phyloP scores from a whole-genome alignment of 1,284 basidiomycete genomes.

The Trichosporon sp. region DNA sequence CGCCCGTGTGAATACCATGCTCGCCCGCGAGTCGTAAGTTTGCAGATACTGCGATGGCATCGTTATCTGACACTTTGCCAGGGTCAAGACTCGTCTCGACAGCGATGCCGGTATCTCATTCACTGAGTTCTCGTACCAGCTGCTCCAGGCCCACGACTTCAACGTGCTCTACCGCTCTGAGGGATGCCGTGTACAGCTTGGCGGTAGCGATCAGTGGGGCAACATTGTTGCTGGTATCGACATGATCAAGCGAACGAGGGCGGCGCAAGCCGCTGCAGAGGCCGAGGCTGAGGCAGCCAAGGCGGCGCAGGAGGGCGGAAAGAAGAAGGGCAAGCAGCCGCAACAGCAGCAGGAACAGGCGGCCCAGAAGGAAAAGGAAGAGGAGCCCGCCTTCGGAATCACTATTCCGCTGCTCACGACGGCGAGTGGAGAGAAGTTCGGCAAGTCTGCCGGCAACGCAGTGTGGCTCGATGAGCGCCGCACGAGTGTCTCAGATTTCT shows the following conservation, averaged over 20 bases:
- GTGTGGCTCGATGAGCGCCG: slow-evolving; percentile 74
- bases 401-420: slow-evolving; percentile 94
- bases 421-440: slow-evolving; percentile 86
- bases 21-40: slow-evolving; percentile 77
- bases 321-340: slow-evolving; percentile 3
- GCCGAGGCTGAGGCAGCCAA: slow-evolving; percentile 15
- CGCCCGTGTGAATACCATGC: slow-evolving; percentile 81
- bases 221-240: slow-evolving; percentile 92
- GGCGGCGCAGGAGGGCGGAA: slow-evolving; percentile 18
- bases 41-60: not conserved
- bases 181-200: slow-evolving; percentile 80
- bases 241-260: slow-evolving; percentile 59
- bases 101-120: slow-evolving; percentile 76
- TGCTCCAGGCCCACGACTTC: slow-evolving; percentile 96
- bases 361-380: slow-evolving; percentile 11
- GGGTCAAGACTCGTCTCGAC: slow-evolving; percentile 73
- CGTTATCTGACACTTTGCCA: slow-evolving; percentile 46
- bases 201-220: slow-evolving; percentile 98
- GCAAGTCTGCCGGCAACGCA: slow-evolving; percentile 94
- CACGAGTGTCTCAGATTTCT: slow-evolving; percentile 83
- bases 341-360: slow-evolving; percentile 15
- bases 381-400: slow-evolving; percentile 67
- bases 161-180: slow-evolving; percentile 62
- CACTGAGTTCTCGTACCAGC: slow-evolving; percentile 95
- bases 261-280: slow-evolving; percentile 19